A percentile compares a stretch with the other conserved stretches of the same genome.
phyloP scores from a whole-genome alignment of 1,284 basidiomycete species.

The Moesziomyces aphidis region DNA sequence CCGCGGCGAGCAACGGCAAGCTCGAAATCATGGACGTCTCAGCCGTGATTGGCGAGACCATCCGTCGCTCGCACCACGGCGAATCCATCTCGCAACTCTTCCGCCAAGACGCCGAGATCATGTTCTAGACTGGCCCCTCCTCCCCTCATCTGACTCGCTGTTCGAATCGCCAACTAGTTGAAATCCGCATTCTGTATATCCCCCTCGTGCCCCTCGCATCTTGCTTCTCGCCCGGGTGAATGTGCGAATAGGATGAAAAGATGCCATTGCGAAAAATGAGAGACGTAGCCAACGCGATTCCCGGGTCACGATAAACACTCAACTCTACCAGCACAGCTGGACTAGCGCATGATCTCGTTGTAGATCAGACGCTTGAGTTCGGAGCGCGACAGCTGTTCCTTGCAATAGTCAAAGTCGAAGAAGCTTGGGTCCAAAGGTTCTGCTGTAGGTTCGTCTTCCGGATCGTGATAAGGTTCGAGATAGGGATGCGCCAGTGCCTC shows the following conservation, averaged over 20 bases:
- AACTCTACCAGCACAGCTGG: neutral
- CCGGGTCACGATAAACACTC: too few relatives aligned
- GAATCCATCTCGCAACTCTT: conserved; percentile 72
- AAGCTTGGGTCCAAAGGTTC: conserved; percentile 64
- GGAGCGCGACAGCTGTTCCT: conserved; percentile 70
- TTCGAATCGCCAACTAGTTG: too few relatives aligned
- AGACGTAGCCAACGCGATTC: too few relatives aligned
- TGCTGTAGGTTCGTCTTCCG: conserved; percentile 65
- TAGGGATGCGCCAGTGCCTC: conserved; percentile 66
- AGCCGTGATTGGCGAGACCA: conserved; percentile 92
- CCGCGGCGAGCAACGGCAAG: conserved; percentile 70
- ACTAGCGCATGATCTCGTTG: conserved; percentile 55
- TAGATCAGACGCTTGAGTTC: conserved; percentile 65
- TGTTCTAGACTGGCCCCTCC: conserved; percentile 41
- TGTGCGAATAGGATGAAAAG: neutral
- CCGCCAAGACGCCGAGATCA: conserved; percentile 62
- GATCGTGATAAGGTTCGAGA: conserved; percentile 66
- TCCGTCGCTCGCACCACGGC: conserved; percentile 95
- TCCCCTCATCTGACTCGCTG: neutral
- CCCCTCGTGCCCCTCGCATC: too few relatives aligned
- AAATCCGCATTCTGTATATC: neutral
- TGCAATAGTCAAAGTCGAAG: conserved; percentile 66
- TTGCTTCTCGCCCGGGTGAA: too few relatives aligned
- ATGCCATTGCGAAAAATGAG: neutral
- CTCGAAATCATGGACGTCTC: conserved; percentile 82